A percentile compares a stretch with the other conserved stretches of the same genome.
Evolutionary conservation across 2,329 filamentous ascomycete genomes (phyloP).

Genomic region (Pseudogymnoascus sp.): DNA sequence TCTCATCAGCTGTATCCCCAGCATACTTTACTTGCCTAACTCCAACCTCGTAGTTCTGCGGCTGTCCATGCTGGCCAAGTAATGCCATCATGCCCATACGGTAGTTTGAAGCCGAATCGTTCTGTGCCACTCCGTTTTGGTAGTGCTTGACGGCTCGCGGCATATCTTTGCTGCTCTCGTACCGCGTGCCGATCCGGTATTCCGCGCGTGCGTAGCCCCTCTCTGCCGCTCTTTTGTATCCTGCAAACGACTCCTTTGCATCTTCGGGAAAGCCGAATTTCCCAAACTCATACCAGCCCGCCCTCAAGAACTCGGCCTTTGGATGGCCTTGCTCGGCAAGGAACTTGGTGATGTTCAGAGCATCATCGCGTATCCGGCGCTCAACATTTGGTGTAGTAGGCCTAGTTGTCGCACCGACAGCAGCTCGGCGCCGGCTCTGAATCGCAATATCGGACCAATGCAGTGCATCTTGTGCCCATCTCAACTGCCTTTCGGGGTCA

Average conservation of each 20-base stretch:
- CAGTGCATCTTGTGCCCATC: conserved; percentile 90
- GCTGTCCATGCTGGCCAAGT: conserved; percentile 85
- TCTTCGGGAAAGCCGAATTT: conserved; percentile 87
- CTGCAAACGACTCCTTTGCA: conserved; percentile 87
- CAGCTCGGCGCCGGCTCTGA: conserved; percentile 65
- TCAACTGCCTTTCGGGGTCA: conserved; percentile 91
- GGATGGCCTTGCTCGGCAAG: conserved; percentile 87
- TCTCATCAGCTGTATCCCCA: conserved; percentile 85
- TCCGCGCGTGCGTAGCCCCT: conserved; percentile 82
- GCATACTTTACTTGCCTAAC: conserved; percentile 77
- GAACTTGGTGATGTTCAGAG: conserved; percentile 85
- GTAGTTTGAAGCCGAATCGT: conserved; percentile 81
- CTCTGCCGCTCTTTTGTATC: conserved; percentile 79
- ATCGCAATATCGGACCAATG: conserved; percentile 79
- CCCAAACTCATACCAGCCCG: conserved; percentile 97
- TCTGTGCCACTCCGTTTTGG: conserved; percentile 66
- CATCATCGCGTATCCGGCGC: conserved; percentile 80
- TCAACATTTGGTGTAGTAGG: conserved; percentile 78
- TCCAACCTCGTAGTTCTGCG: conserved; percentile 70
- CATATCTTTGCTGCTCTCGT: conserved; percentile 89
- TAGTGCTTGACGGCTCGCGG: conserved; percentile 89
- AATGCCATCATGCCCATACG: conserved; percentile 96
- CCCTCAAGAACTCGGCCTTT: conserved; percentile 86
- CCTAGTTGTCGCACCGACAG: conserved; percentile 42
- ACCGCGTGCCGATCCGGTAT: conserved; percentile 97